These are phyloP conservation scores for Kodamaea neixiangensis DNA, from an alignment of 805 yeast genomes.

Conservation along the genomic window DNA sequence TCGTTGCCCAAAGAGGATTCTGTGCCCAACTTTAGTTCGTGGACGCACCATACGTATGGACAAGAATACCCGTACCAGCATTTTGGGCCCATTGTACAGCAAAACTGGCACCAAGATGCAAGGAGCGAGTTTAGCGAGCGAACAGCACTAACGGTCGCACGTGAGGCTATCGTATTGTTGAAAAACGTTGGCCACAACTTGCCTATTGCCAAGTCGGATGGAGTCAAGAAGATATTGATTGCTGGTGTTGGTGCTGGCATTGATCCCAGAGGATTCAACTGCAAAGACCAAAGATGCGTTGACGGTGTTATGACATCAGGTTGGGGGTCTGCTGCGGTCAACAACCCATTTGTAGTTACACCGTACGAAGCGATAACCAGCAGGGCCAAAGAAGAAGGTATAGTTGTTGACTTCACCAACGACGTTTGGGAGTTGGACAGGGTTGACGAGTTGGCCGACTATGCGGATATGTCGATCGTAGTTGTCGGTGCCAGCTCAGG, in stretches of 20 bases:
- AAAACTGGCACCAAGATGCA: conserved; percentile 58
- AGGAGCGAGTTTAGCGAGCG: conserved; percentile 49
- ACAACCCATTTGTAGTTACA: conserved; percentile 56
- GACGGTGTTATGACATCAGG: conserved; percentile 60
- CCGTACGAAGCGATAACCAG: conserved; percentile 57
- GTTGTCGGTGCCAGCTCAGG: conserved; percentile 58
- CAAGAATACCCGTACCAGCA: conserved; percentile 55
- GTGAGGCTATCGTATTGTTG: conserved; percentile 57
- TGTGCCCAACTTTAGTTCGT: conserved; percentile 56
- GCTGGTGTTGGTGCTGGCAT: conserved; percentile 56
- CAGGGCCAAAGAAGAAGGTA: conserved; percentile 47
- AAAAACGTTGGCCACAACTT: conserved; percentile 53
- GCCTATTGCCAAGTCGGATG: conserved; percentile 50
- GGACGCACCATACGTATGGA: conserved; percentile 59
- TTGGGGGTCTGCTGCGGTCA: conserved; percentile 66
- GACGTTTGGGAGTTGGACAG: conserved; percentile 50
- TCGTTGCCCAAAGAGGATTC: conserved; percentile 43
- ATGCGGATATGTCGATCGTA: conserved; percentile 55
- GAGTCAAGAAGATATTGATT: conserved; percentile 42
- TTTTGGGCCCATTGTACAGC: conserved; percentile 53
- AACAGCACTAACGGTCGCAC: conserved; percentile 53
- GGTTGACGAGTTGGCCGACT: conserved; percentile 46
- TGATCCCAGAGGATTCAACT: conserved; percentile 53
- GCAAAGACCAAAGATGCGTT: conserved; percentile 52
- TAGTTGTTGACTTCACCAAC: conserved; percentile 45